Percentiles rank a stretch among this genome's conserved stretches.
Conservation (phyloP, 257 asterid species). For the Craterostigma plantagineum region DNA sequence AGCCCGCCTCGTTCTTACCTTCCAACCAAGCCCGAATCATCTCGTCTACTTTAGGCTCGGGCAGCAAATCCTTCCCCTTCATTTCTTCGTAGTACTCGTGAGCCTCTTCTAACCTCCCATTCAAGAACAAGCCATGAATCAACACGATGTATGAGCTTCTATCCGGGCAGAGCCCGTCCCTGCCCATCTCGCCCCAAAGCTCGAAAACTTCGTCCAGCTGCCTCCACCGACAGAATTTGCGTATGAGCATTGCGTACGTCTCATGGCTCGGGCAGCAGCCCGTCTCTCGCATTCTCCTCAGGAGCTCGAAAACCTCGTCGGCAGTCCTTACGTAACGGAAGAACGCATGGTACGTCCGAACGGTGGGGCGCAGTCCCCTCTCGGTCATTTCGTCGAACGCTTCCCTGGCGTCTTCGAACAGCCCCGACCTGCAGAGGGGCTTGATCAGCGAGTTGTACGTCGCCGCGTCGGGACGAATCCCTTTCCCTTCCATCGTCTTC, state of each 20-base stretch:
- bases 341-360: conserved; percentile 70
- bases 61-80: conserved; percentile 55
- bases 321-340: conserved; percentile 39
- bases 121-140: conserved; percentile 78
- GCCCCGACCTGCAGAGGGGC: conserved; percentile 56
- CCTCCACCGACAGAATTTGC: conserved; percentile 77
- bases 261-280: conserved; percentile 66
- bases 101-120: conserved; percentile 61
- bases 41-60: conserved; percentile 64
- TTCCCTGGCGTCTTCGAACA: conserved; percentile 34
- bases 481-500: conserved; percentile 56
- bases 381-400: conserved; percentile 49
- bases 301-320: conserved; percentile 52
- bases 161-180: conserved; percentile 63
- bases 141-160: conserved; percentile 74
- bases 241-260: conserved; percentile 64
- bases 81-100: conserved; percentile 60
- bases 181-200: conserved; percentile 65
- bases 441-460: conserved; percentile 71
- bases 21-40: conserved; percentile 68
- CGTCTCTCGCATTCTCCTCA: conserved; percentile 35
- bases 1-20: conserved; percentile 21
- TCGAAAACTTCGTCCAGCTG: conserved; percentile 45
- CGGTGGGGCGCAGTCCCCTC: conserved; percentile 38
- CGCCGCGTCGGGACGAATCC: conserved; percentile 29